phyloP scores from a whole-genome alignment of 768 basidiomycete genomes.

The Psilocybe cyanescens region DNA sequence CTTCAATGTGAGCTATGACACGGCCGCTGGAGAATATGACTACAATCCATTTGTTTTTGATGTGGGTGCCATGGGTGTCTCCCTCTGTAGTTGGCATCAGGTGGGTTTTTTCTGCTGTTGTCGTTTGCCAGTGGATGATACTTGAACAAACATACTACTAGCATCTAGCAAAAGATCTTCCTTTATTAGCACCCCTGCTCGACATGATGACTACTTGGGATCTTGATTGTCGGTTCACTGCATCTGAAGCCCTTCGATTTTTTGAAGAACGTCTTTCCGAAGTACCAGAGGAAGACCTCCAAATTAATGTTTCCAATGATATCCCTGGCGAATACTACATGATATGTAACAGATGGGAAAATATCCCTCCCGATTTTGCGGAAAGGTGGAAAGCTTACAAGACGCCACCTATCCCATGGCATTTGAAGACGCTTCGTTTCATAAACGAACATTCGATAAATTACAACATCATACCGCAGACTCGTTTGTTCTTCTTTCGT shows the following conservation, averaged over 20 bases:
- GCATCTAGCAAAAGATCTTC: background rate
- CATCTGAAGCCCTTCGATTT: slow-evolving; percentile 29
- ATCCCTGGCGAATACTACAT: background rate
- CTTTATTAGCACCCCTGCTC: slow-evolving; percentile 29
- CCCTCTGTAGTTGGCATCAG: background rate
- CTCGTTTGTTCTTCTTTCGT: no score
- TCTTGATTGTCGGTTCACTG: slow-evolving; percentile 26
- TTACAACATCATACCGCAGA: no score
- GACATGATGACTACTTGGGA: slow-evolving; percentile 30
- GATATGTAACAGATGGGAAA: background rate
- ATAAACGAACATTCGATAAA: no score
- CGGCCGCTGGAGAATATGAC: background rate
- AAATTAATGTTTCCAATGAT: background rate
- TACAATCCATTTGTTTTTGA: background rate
- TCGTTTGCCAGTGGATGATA: background rate
- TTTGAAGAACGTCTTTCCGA: slow-evolving; percentile 18
- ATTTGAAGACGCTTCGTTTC: background rate
- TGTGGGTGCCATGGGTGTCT: background rate
- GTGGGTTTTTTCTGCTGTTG: background rate
- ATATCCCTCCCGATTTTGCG: background rate
- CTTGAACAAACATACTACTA: slow-evolving; percentile 19
- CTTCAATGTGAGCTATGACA: background rate
- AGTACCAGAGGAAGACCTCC: slow-evolving; percentile 1
- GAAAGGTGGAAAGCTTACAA: background rate
- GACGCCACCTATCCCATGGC: background rate